Conservation (phyloP, 208 protist genomes). For the Perkinsela sp. region DNA sequence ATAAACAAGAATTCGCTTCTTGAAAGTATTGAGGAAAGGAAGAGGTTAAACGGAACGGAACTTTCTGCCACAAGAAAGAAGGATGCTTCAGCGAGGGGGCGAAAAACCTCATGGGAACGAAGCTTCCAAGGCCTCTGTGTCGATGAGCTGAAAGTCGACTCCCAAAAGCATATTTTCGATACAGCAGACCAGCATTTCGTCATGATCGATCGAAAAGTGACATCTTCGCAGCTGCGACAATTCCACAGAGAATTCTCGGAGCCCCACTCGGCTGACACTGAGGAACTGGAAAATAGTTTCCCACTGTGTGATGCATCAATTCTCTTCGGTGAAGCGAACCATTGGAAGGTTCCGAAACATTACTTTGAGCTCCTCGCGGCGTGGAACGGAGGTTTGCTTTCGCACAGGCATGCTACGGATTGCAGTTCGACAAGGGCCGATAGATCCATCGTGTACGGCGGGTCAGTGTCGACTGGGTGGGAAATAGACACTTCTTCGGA, state of each 20-base stretch:
- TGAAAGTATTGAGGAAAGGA: background rate
- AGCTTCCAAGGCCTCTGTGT: background rate
- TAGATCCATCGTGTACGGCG: too few species aligned
- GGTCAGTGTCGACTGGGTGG: too few species aligned
- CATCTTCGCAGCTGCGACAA: background rate
- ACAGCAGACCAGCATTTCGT: background rate
- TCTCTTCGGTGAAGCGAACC: too few species aligned
- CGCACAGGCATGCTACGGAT: too few species aligned
- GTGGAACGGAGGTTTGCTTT: too few species aligned
- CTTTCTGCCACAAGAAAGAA: background rate
- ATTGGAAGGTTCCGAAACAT: too few species aligned
- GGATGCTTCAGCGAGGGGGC: background rate
- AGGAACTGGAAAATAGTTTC: too few species aligned
- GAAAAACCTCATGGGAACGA: background rate
- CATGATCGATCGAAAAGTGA: background rate
- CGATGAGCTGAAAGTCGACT: background rate
- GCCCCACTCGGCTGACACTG: too few species aligned
- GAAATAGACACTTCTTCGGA: too few species aligned
- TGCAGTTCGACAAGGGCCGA: too few species aligned
- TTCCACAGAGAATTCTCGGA: background rate
- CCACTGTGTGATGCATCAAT: too few species aligned
- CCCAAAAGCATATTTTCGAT: background rate
- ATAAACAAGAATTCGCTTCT: background rate
- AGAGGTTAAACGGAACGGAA: background rate
- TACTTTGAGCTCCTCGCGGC: too few species aligned